phyloP scores from a whole-genome alignment of 305 asterid genomes.

The Caryopteris hybrid region DNA sequence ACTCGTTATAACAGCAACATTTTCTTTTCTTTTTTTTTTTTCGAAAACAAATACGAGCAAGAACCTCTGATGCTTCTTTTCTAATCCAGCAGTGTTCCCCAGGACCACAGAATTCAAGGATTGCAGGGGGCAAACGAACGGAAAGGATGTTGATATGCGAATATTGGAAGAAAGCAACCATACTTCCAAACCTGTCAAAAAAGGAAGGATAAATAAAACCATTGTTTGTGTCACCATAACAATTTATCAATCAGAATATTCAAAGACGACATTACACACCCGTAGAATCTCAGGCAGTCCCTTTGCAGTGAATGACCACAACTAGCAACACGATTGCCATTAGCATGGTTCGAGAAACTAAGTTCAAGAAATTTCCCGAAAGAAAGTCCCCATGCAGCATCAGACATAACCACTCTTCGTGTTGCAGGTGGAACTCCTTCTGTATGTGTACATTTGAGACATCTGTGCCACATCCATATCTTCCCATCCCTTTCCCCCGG shows the following conservation, averaged over 20 bases:
- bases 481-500: constrained; percentile 86
- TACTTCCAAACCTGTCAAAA: constrained; percentile 66
- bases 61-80: constrained; percentile 78
- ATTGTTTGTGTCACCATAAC: too few relatives aligned
- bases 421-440: constrained; percentile 91
- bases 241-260: too few relatives aligned
- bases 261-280: too few relatives aligned
- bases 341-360: constrained; percentile 84
- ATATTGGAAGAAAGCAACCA: constrained; percentile 87
- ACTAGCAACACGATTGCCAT: constrained; percentile 89
- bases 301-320: constrained; percentile 98
- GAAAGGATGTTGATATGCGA: constrained; percentile 78
- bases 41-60: too few relatives aligned
- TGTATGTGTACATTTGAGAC: constrained; percentile 62
- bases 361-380: constrained; percentile 98
- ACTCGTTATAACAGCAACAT: too few relatives aligned
- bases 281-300: constrained; percentile 94
- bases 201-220: neutral
- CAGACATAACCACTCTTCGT: constrained; percentile 77
- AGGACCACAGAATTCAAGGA: constrained; percentile 65
- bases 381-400: constrained; percentile 98
- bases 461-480: constrained; percentile 99
- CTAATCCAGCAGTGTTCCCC: constrained; percentile 63
- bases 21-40: too few relatives aligned
- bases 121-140: constrained; percentile 76